Evolutionary conservation across 768 basidiomycete genomes (phyloP).

Genomic region (Mycena alexandri): DNA sequence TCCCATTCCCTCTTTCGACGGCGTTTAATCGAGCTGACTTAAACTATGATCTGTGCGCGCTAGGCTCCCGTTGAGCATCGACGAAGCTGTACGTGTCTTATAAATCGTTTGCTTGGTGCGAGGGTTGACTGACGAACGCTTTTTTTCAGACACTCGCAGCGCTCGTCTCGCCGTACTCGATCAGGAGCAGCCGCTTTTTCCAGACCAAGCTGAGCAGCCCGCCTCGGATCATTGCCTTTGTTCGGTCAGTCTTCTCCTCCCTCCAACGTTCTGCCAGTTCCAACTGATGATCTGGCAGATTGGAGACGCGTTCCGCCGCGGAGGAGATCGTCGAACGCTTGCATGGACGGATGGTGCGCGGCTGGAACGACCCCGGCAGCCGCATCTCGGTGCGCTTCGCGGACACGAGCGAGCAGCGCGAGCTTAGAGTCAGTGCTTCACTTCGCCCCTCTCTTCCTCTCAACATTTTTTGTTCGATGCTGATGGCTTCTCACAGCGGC

Average conservation of each 20-base stretch:
- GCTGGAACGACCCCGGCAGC: constrained; percentile 82
- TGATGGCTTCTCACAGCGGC: constrained; percentile 57
- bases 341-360: constrained; percentile 84
- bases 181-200: constrained; percentile 84
- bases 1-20: not conserved
- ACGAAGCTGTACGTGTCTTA: constrained; percentile 64
- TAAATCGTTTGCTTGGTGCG: not conserved
- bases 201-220: constrained; percentile 83
- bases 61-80: constrained; percentile 78
- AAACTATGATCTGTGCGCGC: constrained; percentile 6
- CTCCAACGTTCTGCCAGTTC: constrained; percentile 9
- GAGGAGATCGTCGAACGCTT: constrained; percentile 83
- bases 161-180: constrained; percentile 76
- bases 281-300: constrained; percentile 50
- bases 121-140: not conserved
- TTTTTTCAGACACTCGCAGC: constrained; percentile 66
- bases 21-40: constrained; percentile 7
- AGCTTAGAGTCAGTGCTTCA: constrained; percentile 70
- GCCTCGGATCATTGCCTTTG: constrained; percentile 85
- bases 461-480: not conserved
- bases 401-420: constrained; percentile 82
- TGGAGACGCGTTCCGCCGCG: constrained; percentile 78
- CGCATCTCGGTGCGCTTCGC: constrained; percentile 86
- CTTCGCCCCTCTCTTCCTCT: constrained; percentile 13
- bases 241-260: constrained; percentile 63